Conservation (phyloP, 129 eudicot genomes). For the Mikania micrantha region DNA sequence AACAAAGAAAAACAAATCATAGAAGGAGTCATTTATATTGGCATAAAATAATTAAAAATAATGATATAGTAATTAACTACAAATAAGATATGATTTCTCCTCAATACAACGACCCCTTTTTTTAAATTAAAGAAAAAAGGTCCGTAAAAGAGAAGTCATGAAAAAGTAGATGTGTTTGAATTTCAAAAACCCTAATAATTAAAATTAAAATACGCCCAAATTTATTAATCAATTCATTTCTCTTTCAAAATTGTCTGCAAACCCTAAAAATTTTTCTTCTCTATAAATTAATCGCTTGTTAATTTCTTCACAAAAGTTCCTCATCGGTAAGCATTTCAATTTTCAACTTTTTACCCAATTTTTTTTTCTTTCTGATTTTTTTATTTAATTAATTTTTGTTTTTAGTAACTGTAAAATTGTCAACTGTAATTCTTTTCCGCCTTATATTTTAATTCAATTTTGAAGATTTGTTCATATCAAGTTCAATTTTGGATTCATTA, state of each 20-base stretch:
- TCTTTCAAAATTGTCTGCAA: constrained; percentile 33
- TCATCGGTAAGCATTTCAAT: constrained; percentile 33
- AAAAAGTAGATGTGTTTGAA: constrained; percentile 32
- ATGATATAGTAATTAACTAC: constrained; percentile 8
- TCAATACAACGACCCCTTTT: constrained; percentile 25
- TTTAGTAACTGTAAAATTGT: constrained; percentile 22
- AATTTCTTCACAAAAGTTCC: constrained; percentile 24
- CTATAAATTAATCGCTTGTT: constrained; percentile 19
- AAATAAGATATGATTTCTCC: no score
- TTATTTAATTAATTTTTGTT: constrained; percentile 6
- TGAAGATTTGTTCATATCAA: neutral
- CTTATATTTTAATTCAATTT: constrained; percentile 15
- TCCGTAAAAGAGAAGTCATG: constrained; percentile 35
- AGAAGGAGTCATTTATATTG: no score
- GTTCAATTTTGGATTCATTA: neutral
- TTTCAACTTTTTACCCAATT: constrained; percentile 31
- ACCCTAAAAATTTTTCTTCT: constrained; percentile 42
- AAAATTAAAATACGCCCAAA: constrained; percentile 18
- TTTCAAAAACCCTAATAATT: constrained; percentile 26
- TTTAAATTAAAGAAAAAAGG: constrained; percentile 3
- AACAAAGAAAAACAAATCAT: no score
- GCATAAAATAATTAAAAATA: neutral
- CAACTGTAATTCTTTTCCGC: constrained; percentile 16
- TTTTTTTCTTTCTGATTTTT: neutral
- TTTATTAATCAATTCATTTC: constrained; percentile 32